A percentile compares a stretch with the other conserved stretches of the same genome.
These are phyloP conservation scores for Lophiotrema nucula DNA, from an alignment of 495 filamentous ascomycete species.

Conservation along the genomic window DNA sequence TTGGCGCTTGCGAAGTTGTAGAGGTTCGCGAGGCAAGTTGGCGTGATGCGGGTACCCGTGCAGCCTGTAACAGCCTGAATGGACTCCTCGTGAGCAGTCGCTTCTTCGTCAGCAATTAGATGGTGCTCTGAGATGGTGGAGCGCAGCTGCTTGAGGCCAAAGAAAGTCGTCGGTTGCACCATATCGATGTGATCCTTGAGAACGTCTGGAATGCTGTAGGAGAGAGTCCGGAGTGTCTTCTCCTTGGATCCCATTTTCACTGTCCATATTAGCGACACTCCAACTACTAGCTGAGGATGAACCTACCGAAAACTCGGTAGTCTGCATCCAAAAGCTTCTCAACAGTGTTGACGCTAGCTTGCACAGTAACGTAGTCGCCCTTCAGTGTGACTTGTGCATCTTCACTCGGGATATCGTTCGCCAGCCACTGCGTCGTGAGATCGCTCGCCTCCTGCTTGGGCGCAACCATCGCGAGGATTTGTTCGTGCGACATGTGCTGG, in stretches of 20 bases:
- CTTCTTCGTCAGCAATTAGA: neutral
- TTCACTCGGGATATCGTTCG: neutral
- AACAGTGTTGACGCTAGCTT: conserved; percentile 5
- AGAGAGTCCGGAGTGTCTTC: conserved; percentile 4
- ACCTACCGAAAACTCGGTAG: neutral
- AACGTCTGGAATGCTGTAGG: conserved; percentile 4
- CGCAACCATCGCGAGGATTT: conserved; percentile 5
- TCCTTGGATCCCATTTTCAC: conserved; percentile 2
- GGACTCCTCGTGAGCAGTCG: neutral
- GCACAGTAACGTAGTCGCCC: conserved; percentile 9
- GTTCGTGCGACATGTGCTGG: conserved; percentile 1
- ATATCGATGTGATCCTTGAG: conserved; percentile 12
- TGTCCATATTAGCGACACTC: neutral
- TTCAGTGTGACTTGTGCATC: neutral
- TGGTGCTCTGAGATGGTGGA: conserved; percentile 12
- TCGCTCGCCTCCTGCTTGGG: conserved; percentile 7
- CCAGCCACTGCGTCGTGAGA: conserved; percentile 7
- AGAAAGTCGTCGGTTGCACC: conserved; percentile 14
- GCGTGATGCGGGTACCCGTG: conserved; percentile 9
- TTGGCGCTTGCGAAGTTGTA: conserved; percentile 14
- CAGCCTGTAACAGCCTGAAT: conserved; percentile 2
- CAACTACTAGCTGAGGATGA: neutral
- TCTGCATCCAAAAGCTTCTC: conserved; percentile 10
- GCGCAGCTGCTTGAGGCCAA: conserved; percentile 3
- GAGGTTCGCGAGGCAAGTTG: conserved; percentile 9